Evolutionary conservation across 2,329 filamentous ascomycete genomes (phyloP), one percentile per base, ranked within the genome.

Genomic region (Coleophoma cylindrospora): DNA sequence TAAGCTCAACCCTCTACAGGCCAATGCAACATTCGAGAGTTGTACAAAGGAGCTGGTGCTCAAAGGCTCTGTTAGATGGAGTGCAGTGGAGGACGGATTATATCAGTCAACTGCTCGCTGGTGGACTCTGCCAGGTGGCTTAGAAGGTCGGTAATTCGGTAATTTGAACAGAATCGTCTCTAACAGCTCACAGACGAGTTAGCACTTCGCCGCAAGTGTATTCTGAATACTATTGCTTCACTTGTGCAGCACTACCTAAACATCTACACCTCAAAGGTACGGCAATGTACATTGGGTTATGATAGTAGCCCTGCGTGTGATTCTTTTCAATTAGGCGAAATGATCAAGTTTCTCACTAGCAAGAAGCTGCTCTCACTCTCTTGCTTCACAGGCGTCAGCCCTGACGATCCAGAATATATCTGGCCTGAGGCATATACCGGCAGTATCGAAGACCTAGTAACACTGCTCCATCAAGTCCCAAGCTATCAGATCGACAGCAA

Each of bases 321-420:
- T 68, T 84, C 82, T 2, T 91, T 86, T 61, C 87, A 91, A 66
- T 77, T 91, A 1, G 87, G 87, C 19, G 86, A 91, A 67, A 88
- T 88, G 75, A 68, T 89, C 55, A 83, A 82, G 57, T 91, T 91
- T 66, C 77, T 91, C 34, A 69, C 74, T 13, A 75, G 76, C 56
- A 81, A 81, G 56, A 74, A 77, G 27, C 77, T 88, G 0, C 61
- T 89, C 4, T 78, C 75, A 36, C 67, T 89, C 1, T 71, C 77
- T 7, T 77, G 82, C 61, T 81, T 80, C 54, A 74, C 75, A 34
- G 70, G 77, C 1, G 59, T 64, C 2, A 77, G 76, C 1, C 61
- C 76, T 6, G 60, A 65, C 12, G 62, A 64, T 40, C 48, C 56
- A 4, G 60, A 64, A 2, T 62, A 62, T 15, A 51, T 62, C 27